These are phyloP conservation scores for Penicillium arizonense DNA, from an alignment of 495 filamentous ascomycete genomes.

Conservation along the genomic window DNA sequence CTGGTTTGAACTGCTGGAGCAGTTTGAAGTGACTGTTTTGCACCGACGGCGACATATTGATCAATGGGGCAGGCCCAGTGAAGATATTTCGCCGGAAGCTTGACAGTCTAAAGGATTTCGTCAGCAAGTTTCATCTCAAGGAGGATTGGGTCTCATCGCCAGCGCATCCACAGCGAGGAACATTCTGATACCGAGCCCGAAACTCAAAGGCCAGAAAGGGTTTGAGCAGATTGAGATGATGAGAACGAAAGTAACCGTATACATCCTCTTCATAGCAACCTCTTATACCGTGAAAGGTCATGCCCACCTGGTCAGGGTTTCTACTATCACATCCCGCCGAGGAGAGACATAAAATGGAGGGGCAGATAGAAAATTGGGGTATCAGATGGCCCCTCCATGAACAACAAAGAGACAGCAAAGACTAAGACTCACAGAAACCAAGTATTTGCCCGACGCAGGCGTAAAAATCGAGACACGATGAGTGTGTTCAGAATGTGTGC, in stretches of 20 bases:
- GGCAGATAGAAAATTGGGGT: constrained; percentile 19
- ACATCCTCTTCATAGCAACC: background rate
- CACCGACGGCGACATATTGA: constrained; percentile 37
- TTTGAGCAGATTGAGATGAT: background rate
- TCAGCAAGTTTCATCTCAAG: constrained; percentile 11
- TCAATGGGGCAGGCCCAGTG: constrained; percentile 23
- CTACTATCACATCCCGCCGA: constrained; percentile 1
- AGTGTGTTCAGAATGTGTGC: constrained; percentile 12
- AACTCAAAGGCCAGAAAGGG: background rate
- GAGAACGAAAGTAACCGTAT: background rate
- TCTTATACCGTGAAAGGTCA: constrained; percentile 4
- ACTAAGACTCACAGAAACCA: constrained; percentile 33
- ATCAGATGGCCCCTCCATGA: constrained; percentile 2
- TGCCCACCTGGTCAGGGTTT: constrained; percentile 1
- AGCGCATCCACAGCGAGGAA: background rate
- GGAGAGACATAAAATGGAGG: constrained; percentile 15
- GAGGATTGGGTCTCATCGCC: background rate
- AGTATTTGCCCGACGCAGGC: constrained; percentile 34
- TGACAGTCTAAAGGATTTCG: constrained; percentile 11
- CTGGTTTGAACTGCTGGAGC: constrained; percentile 78
- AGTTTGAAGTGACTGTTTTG: constrained; percentile 66
- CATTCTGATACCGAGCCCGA: background rate
- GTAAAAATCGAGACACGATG: constrained; percentile 35
- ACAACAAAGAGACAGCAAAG: background rate
- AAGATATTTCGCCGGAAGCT: constrained; percentile 22